Evolutionary conservation across 441 rosid species (phyloP), one percentile per base, ranked within the genome.

Genomic region (Pelargonium myrrhifolium): DNA sequence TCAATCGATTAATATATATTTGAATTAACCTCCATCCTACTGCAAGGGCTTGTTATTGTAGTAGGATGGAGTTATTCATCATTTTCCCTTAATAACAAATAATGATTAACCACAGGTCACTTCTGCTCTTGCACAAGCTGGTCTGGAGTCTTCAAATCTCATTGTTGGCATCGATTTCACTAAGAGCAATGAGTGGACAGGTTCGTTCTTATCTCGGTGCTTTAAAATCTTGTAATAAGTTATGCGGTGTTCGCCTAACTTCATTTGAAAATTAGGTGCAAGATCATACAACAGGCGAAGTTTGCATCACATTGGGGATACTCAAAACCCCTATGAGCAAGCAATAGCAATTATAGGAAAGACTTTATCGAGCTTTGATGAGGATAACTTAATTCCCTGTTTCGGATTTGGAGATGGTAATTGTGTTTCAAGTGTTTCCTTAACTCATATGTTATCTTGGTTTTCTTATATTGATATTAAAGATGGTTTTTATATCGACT

Each of bases 131-230:
- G 83, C 85, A 22, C 79, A 21, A 62, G 86, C 94, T 0, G 94
- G 94, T 64, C 79, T 88, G 3, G 91, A 88, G 77, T 86, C 94
- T 62, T 88, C 91, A 14, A 88, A 86, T 77, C 89, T 88, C 68
- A 86, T 88, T 6, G 86, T 88, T 45, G 91, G 94, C 66, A 83
- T 88, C 15, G 94, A 88, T 81, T 86, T 83, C 73, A 88, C 94
- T 0, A 88, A 88, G 83, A 88, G 94, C 79, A 88, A 88, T 7
- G 89, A 84, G 53, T 88, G 94, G 94, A 88, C 91, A 79, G 93
- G 93, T 88, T 56, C 6, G 68, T 47, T 22, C 76, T 61, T 58
- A 22, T 69, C 49, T 76, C 51, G 70, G 49, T 51, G 56, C 68
- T 17, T 24, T 67, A 73, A 71, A n/a, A 37, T 93, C 91, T 79